A percentile compares a stretch with the other conserved stretches of the same genome.
These are phyloP conservation scores for Paraconiothyrium brasiliense DNA, from an alignment of 2,329 filamentous ascomycete species.

Conservation along the genomic window DNA sequence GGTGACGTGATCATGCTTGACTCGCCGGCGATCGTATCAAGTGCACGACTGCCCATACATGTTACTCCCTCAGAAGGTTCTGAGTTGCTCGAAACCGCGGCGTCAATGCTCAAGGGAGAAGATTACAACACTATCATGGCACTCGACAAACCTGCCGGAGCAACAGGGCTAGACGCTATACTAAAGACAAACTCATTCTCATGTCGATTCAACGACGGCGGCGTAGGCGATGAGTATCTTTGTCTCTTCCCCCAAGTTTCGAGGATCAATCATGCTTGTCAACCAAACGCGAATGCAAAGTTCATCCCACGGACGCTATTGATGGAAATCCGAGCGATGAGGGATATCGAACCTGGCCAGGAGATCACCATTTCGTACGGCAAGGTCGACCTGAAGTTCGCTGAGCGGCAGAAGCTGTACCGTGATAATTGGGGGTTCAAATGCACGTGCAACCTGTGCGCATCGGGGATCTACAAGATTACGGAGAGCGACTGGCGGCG, in stretches of 20 bases:
- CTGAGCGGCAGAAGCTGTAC: slow-evolving; percentile 31
- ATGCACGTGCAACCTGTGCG: slow-evolving; percentile 35
- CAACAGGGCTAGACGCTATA: slow-evolving; percentile 27
- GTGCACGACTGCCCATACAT: slow-evolving; percentile 27
- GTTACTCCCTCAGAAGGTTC: slow-evolving; percentile 23
- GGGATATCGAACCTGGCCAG: slow-evolving; percentile 30
- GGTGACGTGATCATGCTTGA: slow-evolving; percentile 33
- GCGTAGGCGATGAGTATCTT: slow-evolving; percentile 31
- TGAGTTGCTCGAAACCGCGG: slow-evolving; percentile 24
- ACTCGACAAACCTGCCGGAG: slow-evolving; percentile 29
- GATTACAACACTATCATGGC: slow-evolving; percentile 22
- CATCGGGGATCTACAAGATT: slow-evolving; percentile 24
- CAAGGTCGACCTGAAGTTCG: slow-evolving; percentile 28
- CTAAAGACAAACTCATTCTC: slow-evolving; percentile 38
- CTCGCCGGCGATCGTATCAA: slow-evolving; percentile 31
- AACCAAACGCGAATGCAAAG: slow-evolving; percentile 33
- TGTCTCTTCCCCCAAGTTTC: slow-evolving; percentile 35
- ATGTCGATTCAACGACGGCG: slow-evolving; percentile 32
- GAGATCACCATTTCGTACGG: slow-evolving; percentile 38
- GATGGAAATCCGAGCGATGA: slow-evolving; percentile 35
- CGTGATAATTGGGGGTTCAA: slow-evolving; percentile 34
- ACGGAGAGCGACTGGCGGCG: slow-evolving; percentile 32
- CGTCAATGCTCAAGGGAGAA: slow-evolving; percentile 20
- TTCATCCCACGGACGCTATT: slow-evolving; percentile 30
- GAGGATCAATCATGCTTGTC: slow-evolving; percentile 38